Conservation (phyloP, 1,284 basidiomycete genomes). For the Ustilago trichophora region DNA sequence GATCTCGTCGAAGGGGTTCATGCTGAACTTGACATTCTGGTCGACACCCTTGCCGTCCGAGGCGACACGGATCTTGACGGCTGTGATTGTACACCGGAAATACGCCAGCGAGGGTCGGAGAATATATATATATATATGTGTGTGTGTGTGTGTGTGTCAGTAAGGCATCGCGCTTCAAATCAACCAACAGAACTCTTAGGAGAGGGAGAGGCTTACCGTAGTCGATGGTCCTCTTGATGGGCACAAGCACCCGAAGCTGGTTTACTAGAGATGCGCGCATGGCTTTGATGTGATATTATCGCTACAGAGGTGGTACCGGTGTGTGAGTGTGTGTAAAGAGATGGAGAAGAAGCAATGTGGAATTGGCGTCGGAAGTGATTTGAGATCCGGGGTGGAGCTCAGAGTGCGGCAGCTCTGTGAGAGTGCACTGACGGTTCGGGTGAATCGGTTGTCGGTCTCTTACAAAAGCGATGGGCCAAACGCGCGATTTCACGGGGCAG, state of each 20-base stretch:
- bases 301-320: background rate
- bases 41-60: slow-evolving; percentile 66
- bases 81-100: too few species aligned
- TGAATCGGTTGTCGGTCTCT: slow-evolving; percentile 42
- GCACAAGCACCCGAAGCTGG: slow-evolving; percentile 64
- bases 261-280: slow-evolving; percentile 64
- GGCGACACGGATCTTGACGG: slow-evolving; percentile 66
- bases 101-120: too few species aligned
- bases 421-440: too few species aligned
- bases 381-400: slow-evolving; percentile 10
- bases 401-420: too few species aligned
- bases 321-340: background rate
- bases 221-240: slow-evolving; percentile 66
- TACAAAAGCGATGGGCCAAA: slow-evolving; percentile 22
- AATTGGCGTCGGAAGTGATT: too few species aligned
- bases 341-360: background rate
- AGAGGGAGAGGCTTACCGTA: slow-evolving; percentile 46
- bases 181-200: too few species aligned
- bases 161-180: too few species aligned
- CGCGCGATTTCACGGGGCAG: slow-evolving; percentile 19
- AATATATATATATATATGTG: too few species aligned
- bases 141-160: too few species aligned
- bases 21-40: slow-evolving; percentile 65
- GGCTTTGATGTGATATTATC: background rate
- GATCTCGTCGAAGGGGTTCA: slow-evolving; percentile 70